Percentiles rank a stretch among this genome's conserved stretches.
These are phyloP conservation scores for Coelastrella sp. DNA, from an alignment of 139 green algal species.

Conservation along the genomic window DNA sequence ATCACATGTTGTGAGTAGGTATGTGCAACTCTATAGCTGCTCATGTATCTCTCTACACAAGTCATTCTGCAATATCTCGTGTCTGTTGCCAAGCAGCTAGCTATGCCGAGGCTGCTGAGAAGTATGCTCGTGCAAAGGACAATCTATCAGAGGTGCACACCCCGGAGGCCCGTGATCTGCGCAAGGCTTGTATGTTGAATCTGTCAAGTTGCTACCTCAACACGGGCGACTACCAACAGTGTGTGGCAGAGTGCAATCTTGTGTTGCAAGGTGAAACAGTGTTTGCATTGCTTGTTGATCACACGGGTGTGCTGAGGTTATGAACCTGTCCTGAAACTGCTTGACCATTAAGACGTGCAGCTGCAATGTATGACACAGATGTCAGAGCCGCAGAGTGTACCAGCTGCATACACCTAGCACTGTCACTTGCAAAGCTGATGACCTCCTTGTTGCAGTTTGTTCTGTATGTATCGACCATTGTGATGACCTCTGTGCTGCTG, in stretches of 20 bases:
- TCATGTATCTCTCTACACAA: no score
- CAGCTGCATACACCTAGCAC: not conserved
- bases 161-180: constrained; percentile 50
- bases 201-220: constrained; percentile 72
- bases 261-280: constrained; percentile 59
- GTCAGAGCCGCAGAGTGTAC: not conserved
- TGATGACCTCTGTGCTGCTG: no score
- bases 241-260: constrained; percentile 58
- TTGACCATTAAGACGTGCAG: no score
- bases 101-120: constrained; percentile 58
- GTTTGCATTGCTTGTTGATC: not conserved
- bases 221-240: constrained; percentile 56
- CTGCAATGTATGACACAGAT: not conserved
- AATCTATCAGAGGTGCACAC: constrained; percentile 52
- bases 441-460: not conserved
- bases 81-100: constrained; percentile 7
- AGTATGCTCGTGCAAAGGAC: constrained; percentile 66
- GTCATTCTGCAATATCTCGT: not conserved
- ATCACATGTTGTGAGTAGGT: no score
- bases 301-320: not conserved
- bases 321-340: not conserved
- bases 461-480: no score
- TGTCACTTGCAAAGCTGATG: not conserved
- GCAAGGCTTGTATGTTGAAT: constrained; percentile 67
- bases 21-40: no score